Evolutionary conservation across 129 eudicot genomes (phyloP).

Genomic region (Oenanthe sinensis): DNA sequence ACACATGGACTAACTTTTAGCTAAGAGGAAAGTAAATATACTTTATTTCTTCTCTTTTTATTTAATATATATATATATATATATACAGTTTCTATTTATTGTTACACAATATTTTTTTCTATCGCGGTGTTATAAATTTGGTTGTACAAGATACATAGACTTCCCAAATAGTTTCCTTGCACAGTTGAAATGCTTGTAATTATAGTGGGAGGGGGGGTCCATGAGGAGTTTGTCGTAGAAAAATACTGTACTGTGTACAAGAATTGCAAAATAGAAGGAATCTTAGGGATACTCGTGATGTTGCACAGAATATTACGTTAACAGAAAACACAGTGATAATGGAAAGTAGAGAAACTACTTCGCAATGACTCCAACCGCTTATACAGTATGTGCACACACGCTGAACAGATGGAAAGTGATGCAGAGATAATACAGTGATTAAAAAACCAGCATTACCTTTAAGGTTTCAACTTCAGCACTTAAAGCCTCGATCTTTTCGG

Average conservation of each 20-base stretch:
- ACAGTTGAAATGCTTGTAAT: background rate
- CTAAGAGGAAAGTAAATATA: background rate
- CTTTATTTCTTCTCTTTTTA: background rate
- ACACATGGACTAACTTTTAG: background rate
- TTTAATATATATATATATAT: background rate
- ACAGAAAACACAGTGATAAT: background rate
- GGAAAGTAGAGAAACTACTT: background rate
- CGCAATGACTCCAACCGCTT: background rate
- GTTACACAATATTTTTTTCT: background rate
- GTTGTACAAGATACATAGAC: background rate
- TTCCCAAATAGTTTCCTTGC: background rate
- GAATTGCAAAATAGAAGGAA: background rate
- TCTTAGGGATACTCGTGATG: background rate
- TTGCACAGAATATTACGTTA: background rate
- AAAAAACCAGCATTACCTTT: conserved; percentile 49
- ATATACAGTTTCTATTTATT: background rate
- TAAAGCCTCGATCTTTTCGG: conserved; percentile 60
- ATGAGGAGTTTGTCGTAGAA: background rate
- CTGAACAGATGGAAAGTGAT: background rate
- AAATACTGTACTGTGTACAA: background rate
- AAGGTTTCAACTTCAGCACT: conserved; percentile 67
- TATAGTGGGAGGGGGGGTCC: background rate
- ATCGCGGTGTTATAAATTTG: background rate
- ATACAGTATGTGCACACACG: background rate
- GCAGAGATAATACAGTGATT: background rate